phyloP scores from a whole-genome alignment of 2,329 filamentous ascomycete species.

The Rutstroemia sp. region DNA sequence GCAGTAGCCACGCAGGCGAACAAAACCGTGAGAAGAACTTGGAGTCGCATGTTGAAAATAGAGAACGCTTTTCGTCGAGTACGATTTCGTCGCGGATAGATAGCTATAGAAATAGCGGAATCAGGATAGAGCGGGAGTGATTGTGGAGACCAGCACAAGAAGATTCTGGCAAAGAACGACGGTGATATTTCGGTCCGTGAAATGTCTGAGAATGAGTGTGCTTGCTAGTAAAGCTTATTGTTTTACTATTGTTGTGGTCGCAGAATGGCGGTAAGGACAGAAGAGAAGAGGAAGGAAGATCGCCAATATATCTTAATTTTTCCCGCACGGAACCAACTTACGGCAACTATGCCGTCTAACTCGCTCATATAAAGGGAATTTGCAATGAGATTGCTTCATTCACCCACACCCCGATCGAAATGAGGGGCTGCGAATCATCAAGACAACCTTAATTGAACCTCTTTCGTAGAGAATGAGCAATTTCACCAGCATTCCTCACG shows the following conservation, averaged over 20 bases:
- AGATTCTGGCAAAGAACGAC: not conserved
- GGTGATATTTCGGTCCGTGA: not conserved
- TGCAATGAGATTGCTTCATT: not conserved
- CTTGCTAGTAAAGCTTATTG: not conserved
- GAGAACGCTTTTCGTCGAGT: not conserved
- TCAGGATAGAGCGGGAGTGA: not conserved
- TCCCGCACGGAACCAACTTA: not conserved
- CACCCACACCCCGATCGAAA: not conserved
- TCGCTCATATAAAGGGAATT: not conserved
- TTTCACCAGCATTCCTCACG: not conserved
- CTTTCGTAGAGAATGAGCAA: not conserved
- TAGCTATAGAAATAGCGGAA: not conserved
- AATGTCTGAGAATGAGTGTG: not conserved
- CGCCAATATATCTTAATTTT: not conserved
- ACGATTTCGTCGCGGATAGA: not conserved
- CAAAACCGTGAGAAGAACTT: constrained; percentile 1
- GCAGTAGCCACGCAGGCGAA: constrained; percentile 4
- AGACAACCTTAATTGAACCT: not conserved
- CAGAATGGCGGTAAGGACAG: not conserved
- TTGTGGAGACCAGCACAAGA: not conserved
- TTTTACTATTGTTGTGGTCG: not conserved
- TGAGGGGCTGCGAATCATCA: not conserved
- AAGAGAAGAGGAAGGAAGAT: not conserved
- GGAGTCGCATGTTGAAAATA: constrained; percentile 2
- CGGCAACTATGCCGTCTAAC: no score